A percentile compares a stretch with the other conserved stretches of the same genome.
phyloP scores from a whole-genome alignment of 257 asterid species.

The Solanum clarkiae region DNA sequence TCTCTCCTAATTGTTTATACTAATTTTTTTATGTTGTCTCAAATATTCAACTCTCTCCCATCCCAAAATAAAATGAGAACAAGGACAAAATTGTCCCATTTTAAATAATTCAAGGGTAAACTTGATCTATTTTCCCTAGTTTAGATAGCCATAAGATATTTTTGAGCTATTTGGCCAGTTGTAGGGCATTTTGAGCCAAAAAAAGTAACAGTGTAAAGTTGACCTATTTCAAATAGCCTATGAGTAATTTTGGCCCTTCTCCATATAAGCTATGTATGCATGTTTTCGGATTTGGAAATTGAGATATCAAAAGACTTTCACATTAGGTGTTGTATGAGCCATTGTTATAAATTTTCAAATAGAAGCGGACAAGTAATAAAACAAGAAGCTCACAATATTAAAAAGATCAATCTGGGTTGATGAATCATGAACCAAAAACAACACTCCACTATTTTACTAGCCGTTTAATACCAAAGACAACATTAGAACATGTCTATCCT shows the following conservation, averaged over 20 bases:
- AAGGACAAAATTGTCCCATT: no score
- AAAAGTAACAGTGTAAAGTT: not conserved
- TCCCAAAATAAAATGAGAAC: no score
- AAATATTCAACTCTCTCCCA: no score
- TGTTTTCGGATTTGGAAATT: not conserved
- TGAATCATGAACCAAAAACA: not conserved
- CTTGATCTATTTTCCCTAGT: no score
- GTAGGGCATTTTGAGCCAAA: not conserved
- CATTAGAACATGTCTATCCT: not conserved
- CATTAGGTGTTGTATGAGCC: not conserved
- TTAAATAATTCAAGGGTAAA: no score
- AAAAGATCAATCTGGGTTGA: not conserved
- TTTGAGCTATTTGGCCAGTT: not conserved
- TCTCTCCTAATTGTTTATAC: no score
- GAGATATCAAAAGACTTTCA: not conserved
- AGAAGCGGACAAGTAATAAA: not conserved
- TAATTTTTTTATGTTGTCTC: no score
- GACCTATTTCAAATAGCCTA: not conserved
- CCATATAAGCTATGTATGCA: not conserved
- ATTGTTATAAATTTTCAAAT: not conserved
- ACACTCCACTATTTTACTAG: not conserved
- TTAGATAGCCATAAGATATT: not conserved
- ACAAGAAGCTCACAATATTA: not conserved
- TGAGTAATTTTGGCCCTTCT: not conserved
- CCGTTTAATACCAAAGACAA: not conserved